These are phyloP conservation scores for Apiotrichum laibachii DNA, from an alignment of 1,284 basidiomycete genomes.

Conservation along the genomic window DNA sequence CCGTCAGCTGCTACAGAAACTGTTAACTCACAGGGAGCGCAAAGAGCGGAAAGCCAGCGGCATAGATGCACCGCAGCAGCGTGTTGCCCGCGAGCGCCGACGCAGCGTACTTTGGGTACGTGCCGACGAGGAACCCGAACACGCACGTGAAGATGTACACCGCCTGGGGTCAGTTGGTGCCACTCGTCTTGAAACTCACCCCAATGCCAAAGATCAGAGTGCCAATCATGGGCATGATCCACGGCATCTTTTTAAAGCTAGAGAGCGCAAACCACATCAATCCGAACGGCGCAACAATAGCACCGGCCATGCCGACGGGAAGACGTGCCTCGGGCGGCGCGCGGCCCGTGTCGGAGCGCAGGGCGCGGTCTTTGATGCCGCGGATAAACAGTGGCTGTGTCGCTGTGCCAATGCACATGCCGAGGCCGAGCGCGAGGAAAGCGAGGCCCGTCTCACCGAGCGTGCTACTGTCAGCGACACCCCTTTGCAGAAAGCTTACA, in stretches of 20 bases:
- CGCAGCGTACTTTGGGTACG: slow-evolving; percentile 8
- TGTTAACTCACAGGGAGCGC: no score
- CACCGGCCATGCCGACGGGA: slow-evolving; percentile 28
- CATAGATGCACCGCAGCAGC: background rate
- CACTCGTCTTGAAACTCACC: slow-evolving; percentile 9
- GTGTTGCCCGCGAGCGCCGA: slow-evolving; percentile 22
- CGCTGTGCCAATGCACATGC: background rate
- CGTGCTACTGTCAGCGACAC: background rate
- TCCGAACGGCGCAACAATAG: slow-evolving; percentile 33
- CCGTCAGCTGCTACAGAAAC: no score
- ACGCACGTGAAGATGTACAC: slow-evolving; percentile 2
- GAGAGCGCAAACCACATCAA: background rate
- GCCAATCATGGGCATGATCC: slow-evolving; percentile 36
- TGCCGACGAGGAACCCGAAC: slow-evolving; percentile 20
- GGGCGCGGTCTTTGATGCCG: background rate
- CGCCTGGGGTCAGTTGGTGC: no score
- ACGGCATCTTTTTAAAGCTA: slow-evolving; percentile 12
- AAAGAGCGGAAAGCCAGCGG: background rate
- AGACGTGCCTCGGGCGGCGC: slow-evolving; percentile 34
- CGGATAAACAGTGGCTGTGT: slow-evolving; percentile 1
- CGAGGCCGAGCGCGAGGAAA: background rate
- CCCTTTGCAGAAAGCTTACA: no score
- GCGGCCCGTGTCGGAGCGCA: slow-evolving; percentile 2
- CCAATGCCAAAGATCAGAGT: slow-evolving; percentile 34
- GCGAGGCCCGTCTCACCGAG: background rate